A percentile compares a stretch with the other conserved stretches of the same genome.
Conservation (phyloP, 345 rosid genomes). For the Dipteronia dyeriana region DNA sequence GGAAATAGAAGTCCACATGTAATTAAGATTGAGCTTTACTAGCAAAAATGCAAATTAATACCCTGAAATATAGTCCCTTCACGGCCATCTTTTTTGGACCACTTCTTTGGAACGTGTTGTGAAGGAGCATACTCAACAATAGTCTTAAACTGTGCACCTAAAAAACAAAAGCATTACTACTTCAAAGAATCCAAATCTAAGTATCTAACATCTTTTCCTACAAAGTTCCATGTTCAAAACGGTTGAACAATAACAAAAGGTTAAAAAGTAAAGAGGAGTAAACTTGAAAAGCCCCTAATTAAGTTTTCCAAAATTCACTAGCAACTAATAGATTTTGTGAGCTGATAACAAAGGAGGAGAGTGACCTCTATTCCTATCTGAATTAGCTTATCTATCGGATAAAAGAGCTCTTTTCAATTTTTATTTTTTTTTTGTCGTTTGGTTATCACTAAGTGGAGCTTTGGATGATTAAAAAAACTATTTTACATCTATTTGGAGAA, state of each 20-base stretch:
- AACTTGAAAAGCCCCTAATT: background rate
- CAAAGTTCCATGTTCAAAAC: background rate
- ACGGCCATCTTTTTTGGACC: slow-evolving; percentile 63
- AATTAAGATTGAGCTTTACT: slow-evolving; percentile 6
- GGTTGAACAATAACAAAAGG: slow-evolving; percentile 1
- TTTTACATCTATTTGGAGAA: too few relatives aligned
- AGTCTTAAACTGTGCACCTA: slow-evolving; percentile 67
- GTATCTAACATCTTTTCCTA: background rate
- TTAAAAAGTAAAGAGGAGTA: background rate
- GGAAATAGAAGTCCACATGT: slow-evolving; percentile 10
- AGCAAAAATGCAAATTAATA: slow-evolving; percentile 22
- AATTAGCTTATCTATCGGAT: too few relatives aligned
- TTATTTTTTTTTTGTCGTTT: too few relatives aligned
- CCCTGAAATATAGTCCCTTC: slow-evolving; percentile 69
- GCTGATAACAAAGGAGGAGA: background rate
- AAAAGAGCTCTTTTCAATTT: too few relatives aligned
- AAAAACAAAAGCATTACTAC: slow-evolving; percentile 14
- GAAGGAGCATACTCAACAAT: slow-evolving; percentile 78
- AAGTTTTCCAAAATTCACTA: background rate
- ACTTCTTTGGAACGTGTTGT: slow-evolving; percentile 61
- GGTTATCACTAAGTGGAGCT: too few relatives aligned
- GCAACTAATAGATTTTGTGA: background rate
- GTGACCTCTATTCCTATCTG: background rate
- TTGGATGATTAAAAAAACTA: too few relatives aligned
- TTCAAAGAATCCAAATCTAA: background rate